phyloP scores from a whole-genome alignment of 495 filamentous ascomycete species.

The Cenococcum geophilum region DNA sequence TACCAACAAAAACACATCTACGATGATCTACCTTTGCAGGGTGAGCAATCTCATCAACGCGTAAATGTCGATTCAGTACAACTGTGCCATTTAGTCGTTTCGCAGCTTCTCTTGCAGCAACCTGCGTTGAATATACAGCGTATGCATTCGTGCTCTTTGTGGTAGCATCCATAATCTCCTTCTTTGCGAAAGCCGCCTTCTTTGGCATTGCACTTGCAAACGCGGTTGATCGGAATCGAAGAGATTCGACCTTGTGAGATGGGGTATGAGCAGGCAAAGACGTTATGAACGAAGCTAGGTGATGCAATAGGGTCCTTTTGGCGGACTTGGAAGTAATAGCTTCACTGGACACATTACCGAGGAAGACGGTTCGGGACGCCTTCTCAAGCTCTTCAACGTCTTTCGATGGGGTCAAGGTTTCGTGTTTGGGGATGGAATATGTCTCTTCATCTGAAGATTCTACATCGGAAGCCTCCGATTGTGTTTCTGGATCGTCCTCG shows the following conservation, averaged over 20 bases:
- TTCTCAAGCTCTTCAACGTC: conserved; percentile 64
- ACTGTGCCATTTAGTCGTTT: conserved; percentile 74
- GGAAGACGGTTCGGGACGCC: conserved; percentile 82
- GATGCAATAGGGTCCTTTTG: conserved; percentile 66
- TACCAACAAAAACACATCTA: conserved; percentile 93
- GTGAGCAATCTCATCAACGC: conserved; percentile 85
- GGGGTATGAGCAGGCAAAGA: conserved; percentile 33
- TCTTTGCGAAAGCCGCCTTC: conserved; percentile 79
- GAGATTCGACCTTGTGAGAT: conserved; percentile 71
- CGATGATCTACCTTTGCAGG: conserved; percentile 74
- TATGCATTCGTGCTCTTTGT: conserved; percentile 95
- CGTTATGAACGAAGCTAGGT: conserved; percentile 54
- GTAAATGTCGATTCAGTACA: conserved; percentile 80
- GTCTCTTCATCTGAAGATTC: conserved; percentile 34
- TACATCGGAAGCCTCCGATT: conserved; percentile 23
- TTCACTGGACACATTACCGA: conserved; percentile 79
- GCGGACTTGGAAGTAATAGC: conserved; percentile 75
- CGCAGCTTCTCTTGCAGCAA: conserved; percentile 69
- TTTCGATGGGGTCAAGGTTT: conserved; percentile 44
- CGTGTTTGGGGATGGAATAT: conserved; percentile 50
- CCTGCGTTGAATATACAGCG: conserved; percentile 68
- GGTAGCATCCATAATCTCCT: conserved; percentile 76
- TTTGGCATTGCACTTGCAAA: conserved; percentile 77
- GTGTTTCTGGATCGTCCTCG: conserved; percentile 31
- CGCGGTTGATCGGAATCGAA: conserved; percentile 89